phyloP scores from a whole-genome alignment of 352 stramenopile species.

The Phytophthora litchii region DNA sequence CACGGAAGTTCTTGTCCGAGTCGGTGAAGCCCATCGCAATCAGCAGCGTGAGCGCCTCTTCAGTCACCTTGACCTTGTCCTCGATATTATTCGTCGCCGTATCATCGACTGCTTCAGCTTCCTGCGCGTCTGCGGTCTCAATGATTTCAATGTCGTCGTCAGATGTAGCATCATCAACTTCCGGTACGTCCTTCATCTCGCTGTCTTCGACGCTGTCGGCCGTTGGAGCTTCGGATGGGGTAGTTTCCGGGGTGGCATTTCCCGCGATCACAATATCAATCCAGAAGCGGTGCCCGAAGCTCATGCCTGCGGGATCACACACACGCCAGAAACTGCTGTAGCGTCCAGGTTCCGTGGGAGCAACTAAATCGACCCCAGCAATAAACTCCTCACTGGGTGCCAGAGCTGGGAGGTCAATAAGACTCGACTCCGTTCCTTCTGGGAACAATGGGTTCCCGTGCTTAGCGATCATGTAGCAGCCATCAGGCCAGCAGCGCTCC shows the following conservation, averaged over 20 bases:
- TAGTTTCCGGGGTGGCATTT: slow-evolving; percentile 2
- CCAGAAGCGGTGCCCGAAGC: slow-evolving; percentile 89
- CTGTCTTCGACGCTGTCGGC: slow-evolving; percentile 19
- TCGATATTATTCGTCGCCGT: slow-evolving; percentile 1
- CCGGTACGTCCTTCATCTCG: slow-evolving; percentile 19
- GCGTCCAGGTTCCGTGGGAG: slow-evolving; percentile 48
- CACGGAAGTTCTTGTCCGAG: slow-evolving; percentile 46
- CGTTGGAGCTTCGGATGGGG: slow-evolving; percentile 12
- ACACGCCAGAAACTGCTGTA: slow-evolving; percentile 89
- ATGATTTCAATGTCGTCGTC: slow-evolving; percentile 55
- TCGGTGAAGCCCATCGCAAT: slow-evolving; percentile 70
- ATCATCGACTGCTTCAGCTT: slow-evolving; percentile 17
- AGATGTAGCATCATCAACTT: slow-evolving; percentile 21
- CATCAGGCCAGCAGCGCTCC: slow-evolving; percentile 50
- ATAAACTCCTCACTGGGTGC: slow-evolving; percentile 39
- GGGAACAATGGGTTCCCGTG: slow-evolving; percentile 40
- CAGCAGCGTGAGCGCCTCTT: slow-evolving; percentile 50
- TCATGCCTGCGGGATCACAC: slow-evolving; percentile 56
- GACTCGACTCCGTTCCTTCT: slow-evolving; percentile 29
- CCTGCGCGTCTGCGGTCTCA: slow-evolving; percentile 30
- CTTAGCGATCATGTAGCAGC: slow-evolving; percentile 52
- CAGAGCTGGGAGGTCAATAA: slow-evolving; percentile 43
- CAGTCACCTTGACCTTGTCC: slow-evolving; percentile 15
- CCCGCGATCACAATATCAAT: slow-evolving; percentile 70
- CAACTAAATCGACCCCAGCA: slow-evolving; percentile 38